These are phyloP conservation scores for Vaucheria bursata DNA, from an alignment of 352 stramenopile genomes.

Conservation along the genomic window DNA sequence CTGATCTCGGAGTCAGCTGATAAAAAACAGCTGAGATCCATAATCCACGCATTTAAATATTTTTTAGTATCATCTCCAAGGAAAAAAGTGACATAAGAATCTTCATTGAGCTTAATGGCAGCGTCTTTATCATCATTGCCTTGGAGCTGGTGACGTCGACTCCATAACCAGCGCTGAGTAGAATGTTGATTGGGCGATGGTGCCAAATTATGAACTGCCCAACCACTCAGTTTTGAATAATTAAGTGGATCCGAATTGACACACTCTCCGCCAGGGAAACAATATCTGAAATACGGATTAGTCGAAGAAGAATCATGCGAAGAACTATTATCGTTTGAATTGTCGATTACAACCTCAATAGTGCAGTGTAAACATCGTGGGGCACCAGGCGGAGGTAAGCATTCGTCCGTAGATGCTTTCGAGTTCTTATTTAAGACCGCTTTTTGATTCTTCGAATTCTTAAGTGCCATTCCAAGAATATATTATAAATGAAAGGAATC, in stretches of 20 bases:
- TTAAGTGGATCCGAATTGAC: not conserved
- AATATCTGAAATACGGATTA: too few species aligned
- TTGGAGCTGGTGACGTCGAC: not conserved
- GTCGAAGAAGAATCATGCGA: not conserved
- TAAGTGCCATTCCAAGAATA: too few species aligned
- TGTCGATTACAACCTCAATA: not conserved
- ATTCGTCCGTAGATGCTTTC: not conserved
- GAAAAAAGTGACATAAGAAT: not conserved
- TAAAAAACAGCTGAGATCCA: constrained; percentile 10
- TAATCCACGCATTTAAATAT: not conserved
- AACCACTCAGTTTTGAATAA: not conserved
- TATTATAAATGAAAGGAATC: too few species aligned
- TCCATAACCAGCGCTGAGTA: not conserved
- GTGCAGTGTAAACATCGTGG: not conserved
- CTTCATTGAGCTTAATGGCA: not conserved
- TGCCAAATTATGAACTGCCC: not conserved
- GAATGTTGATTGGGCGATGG: not conserved
- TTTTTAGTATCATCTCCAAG: not conserved
- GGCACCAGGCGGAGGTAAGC: not conserved
- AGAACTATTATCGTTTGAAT: not conserved
- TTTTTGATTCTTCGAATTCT: too few species aligned
- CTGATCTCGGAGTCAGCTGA: not conserved
- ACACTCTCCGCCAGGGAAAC: not conserved
- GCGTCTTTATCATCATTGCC: not conserved
- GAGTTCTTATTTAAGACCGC: too few species aligned